Conservation (phyloP, 176 grass and related monocot genomes). For the Echinochloa phyllopogon region DNA sequence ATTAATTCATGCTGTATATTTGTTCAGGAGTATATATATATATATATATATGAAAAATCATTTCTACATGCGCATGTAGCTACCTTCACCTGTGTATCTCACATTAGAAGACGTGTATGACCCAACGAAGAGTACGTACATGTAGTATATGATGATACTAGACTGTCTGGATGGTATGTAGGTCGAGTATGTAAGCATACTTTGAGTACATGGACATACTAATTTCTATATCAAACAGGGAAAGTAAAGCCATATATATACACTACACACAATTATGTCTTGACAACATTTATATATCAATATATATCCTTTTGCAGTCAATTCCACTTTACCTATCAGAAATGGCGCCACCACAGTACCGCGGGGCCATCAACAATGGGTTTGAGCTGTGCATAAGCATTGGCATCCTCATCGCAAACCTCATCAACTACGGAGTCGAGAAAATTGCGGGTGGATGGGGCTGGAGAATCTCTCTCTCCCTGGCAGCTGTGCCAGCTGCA, state of each 20-base stretch:
- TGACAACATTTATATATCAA: neutral
- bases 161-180: too few species aligned
- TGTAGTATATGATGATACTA: too few species aligned
- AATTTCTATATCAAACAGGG: neutral
- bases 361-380: slow-evolving; percentile 79
- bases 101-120: too few species aligned
- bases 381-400: slow-evolving; percentile 90
- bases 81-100: too few species aligned
- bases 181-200: too few species aligned
- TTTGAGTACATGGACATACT: too few species aligned
- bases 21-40: neutral
- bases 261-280: too few species aligned
- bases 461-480: slow-evolving; percentile 80
- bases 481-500: slow-evolving; percentile 71
- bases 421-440: slow-evolving; percentile 80
- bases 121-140: too few species aligned
- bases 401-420: slow-evolving; percentile 77
- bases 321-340: slow-evolving; percentile 91
- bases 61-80: too few species aligned
- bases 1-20: neutral
- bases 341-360: slow-evolving; percentile 80
- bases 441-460: slow-evolving; percentile 60
- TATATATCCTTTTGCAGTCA: slow-evolving; percentile 56
- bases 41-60: too few species aligned
- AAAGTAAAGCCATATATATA: neutral